Evolutionary conservation across 306 rosid species (phyloP), one percentile per base, ranked within the genome.

Genomic region (Heteromeles arbutifolia): DNA sequence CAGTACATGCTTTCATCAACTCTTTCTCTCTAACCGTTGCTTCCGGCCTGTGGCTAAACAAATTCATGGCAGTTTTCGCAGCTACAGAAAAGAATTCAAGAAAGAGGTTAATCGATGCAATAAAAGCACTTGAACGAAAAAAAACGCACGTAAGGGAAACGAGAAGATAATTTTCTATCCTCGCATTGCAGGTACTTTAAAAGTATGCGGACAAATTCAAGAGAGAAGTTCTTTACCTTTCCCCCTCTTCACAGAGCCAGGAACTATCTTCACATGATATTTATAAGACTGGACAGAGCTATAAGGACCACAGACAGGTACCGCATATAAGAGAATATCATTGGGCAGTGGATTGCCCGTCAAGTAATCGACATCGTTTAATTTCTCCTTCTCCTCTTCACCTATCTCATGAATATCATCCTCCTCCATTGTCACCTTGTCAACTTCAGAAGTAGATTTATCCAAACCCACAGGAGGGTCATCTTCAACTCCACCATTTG

Each of bases 1-100:
- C 99, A 9, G 97, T 95, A 79, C 97, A 95, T 18, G 99, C 99
- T 81, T 95, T 95, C 89, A 92, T 92, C 86, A 92, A 83, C 83
- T 95, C 99, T 78, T 92, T 90, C 87, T 95, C 99, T 78, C 97
- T 89, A 58, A 3, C 80, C 32, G 97, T 86, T 67, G 97, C 85
- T 68, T 95, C 97, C 1, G 90, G 89, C 91, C 81, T 95, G 86
- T 95, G 99, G 86, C 97, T 89, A 88, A 95, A 95, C 79, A 95
- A 74, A 83, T 89, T 95, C 96, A 92, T 86, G 54, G 97, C 97
- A 71, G 89, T 92, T 82, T 95, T 95, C 69, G 97, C 96, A 78
- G 96, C 99, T 95, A 39, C 43, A 78, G 11, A 25, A 53, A 66
- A 24, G 1, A 45, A 54, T 2, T 41, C 43, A 59, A 24, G 29